Conservation (phyloP, 768 basidiomycete species). For the Cyathus striatus region DNA sequence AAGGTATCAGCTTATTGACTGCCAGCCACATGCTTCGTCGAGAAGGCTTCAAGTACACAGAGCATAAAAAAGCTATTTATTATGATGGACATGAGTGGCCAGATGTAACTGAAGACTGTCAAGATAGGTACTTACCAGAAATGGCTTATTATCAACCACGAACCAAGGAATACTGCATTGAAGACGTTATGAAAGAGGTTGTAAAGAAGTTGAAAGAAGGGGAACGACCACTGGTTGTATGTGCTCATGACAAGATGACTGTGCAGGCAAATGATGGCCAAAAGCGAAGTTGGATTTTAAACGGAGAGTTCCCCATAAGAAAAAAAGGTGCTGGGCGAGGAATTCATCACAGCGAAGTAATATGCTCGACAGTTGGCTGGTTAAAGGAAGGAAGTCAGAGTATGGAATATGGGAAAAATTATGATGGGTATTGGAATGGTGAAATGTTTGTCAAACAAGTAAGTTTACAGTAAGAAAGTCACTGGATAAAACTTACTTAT, state of each 20-base stretch:
- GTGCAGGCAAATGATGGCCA: conserved; percentile 30
- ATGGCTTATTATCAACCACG: conserved; percentile 4
- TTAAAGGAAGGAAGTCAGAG: conserved; percentile 23
- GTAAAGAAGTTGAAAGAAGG: conserved; percentile 5
- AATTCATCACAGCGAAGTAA: conserved; percentile 29
- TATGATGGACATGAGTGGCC: too few species aligned
- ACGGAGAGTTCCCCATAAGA: conserved; percentile 23
- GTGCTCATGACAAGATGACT: conserved; percentile 35
- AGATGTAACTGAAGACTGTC: conserved; percentile 7
- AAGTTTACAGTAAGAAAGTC: conserved; percentile 7
- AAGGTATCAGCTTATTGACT: conserved; percentile 25
- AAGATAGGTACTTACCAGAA: conserved; percentile 6
- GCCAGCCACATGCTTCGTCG: conserved; percentile 21
- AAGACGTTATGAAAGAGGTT: not conserved
- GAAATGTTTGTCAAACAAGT: conserved; percentile 17
- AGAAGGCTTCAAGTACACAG: conserved; percentile 7
- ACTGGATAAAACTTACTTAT: not conserved
- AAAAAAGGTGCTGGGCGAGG: conserved; percentile 35
- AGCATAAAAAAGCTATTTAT: conserved; percentile 11
- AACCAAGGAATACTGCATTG: not conserved
- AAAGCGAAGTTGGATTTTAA: conserved; percentile 26
- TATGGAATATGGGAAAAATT: conserved; percentile 38
- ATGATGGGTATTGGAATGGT: conserved; percentile 33
- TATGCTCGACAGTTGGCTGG: conserved; percentile 26
- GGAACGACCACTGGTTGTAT: conserved; percentile 19